Evolutionary conservation across 345 rosid genomes (phyloP).

Genomic region (Eutrema heterophyllum): DNA sequence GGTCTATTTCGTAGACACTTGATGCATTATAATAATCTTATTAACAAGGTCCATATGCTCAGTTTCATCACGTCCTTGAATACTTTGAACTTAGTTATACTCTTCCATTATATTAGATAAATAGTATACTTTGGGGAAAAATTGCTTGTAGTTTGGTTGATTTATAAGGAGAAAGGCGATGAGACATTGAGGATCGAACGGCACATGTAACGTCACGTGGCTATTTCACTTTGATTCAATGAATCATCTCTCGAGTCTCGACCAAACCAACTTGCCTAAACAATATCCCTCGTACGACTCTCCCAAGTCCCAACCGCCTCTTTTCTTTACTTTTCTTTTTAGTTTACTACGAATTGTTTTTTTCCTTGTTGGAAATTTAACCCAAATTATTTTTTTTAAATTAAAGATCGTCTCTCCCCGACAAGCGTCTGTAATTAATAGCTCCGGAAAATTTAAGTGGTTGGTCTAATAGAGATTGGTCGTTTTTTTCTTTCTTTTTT

Average conservation of each 20-base stretch:
- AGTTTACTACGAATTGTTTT: background rate
- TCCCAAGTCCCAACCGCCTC: background rate
- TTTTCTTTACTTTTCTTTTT: background rate
- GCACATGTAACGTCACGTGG: conserved; percentile 29
- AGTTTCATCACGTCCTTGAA: background rate
- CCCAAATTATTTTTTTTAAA: background rate
- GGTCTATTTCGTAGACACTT: conserved; percentile 9
- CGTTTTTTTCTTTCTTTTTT: conserved; percentile 1
- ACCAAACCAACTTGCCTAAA: conserved; percentile 24
- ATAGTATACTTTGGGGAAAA: background rate
- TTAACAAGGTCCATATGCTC: conserved; percentile 15
- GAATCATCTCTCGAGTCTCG: conserved; percentile 14
- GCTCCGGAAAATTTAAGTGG: background rate
- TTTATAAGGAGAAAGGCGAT: background rate
- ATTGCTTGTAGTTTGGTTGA: background rate
- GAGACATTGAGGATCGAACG: conserved; percentile 1
- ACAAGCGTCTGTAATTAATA: conserved; percentile 10
- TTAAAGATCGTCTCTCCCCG: background rate
- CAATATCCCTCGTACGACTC: conserved; percentile 20
- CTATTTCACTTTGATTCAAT: conserved; percentile 16
- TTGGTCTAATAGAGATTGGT: conserved; percentile 18
- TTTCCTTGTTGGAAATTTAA: background rate
- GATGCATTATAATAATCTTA: background rate
- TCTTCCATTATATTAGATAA: background rate
- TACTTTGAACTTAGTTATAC: background rate